Conservation (phyloP, 1,284 basidiomycete genomes). For the Cystobasidium sp. region DNA sequence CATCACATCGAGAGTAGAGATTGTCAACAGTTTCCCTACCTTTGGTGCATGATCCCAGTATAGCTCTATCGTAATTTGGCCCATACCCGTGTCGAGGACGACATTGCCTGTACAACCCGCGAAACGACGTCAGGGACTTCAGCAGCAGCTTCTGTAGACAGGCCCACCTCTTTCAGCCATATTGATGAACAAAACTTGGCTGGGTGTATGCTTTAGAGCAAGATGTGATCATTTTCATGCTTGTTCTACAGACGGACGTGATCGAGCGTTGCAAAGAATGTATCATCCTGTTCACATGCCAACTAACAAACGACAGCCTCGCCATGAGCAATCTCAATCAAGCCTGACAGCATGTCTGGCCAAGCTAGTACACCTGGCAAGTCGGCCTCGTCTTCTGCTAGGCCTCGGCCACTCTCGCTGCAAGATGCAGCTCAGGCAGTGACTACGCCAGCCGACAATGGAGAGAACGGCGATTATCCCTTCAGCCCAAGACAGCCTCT, state of each 20-base stretch:
- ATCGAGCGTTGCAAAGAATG: background rate
- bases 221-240: background rate
- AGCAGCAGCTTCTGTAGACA: background rate
- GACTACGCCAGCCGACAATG: background rate
- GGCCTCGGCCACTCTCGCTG: background rate
- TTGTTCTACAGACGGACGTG: background rate
- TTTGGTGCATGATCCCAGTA: conserved; percentile 89
- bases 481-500: conserved; percentile 23
- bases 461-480: background rate
- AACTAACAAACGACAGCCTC: background rate
- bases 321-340: background rate
- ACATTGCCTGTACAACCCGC: conserved; percentile 25
- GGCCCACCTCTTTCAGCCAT: conserved; percentile 37
- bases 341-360: conserved; percentile 12
- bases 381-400: background rate
- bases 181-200: background rate
- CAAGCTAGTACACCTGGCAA: background rate
- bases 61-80: conserved; percentile 67
- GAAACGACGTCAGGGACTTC: background rate
- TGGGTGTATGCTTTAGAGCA: background rate
- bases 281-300: background rate
- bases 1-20: background rate
- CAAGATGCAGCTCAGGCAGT: background rate
- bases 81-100: conserved; percentile 42
- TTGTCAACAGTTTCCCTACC: conserved; percentile 59